phyloP scores from a whole-genome alignment of 2,329 filamentous ascomycete genomes.

The Metarhizium humberi region DNA sequence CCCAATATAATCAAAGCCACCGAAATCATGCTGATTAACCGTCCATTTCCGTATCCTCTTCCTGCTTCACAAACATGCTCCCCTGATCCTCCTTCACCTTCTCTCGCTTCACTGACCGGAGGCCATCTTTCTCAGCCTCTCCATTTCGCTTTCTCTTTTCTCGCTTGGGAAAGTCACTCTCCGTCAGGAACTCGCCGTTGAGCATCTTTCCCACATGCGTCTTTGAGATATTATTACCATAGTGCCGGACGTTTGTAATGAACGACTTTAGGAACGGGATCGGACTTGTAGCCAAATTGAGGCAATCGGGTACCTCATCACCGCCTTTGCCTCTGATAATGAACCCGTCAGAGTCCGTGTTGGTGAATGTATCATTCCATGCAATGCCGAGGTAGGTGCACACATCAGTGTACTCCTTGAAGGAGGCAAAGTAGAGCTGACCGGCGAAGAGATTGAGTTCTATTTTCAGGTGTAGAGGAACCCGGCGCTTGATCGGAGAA shows the following conservation, averaged over 20 bases:
- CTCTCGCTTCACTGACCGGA: background rate
- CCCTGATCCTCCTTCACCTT: background rate
- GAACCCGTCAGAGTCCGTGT: slow-evolving; percentile 23
- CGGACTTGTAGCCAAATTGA: background rate
- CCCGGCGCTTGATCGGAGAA: background rate
- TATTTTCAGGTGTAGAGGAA: slow-evolving; percentile 19
- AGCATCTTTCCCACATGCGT: slow-evolving; percentile 32
- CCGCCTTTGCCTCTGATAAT: slow-evolving; percentile 12
- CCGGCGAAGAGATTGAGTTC: slow-evolving; percentile 60
- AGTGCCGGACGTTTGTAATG: slow-evolving; percentile 24
- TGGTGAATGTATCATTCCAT: slow-evolving; percentile 13
- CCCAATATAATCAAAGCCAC: background rate
- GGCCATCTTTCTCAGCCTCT: background rate
- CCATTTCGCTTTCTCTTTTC: background rate
- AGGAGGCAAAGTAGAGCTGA: slow-evolving; percentile 51
- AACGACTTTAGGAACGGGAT: slow-evolving; percentile 27
- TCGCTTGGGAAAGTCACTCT: slow-evolving; percentile 11
- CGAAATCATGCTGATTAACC: background rate
- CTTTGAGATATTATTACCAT: slow-evolving; percentile 28
- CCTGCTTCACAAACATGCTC: background rate
- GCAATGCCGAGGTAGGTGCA: slow-evolving; percentile 44
- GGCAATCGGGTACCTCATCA: too few species aligned
- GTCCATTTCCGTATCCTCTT: background rate
- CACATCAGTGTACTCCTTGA: slow-evolving; percentile 41
- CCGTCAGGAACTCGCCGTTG: slow-evolving; percentile 17